phyloP scores from a whole-genome alignment of 257 asterid species.

The Petunia axillaris region DNA sequence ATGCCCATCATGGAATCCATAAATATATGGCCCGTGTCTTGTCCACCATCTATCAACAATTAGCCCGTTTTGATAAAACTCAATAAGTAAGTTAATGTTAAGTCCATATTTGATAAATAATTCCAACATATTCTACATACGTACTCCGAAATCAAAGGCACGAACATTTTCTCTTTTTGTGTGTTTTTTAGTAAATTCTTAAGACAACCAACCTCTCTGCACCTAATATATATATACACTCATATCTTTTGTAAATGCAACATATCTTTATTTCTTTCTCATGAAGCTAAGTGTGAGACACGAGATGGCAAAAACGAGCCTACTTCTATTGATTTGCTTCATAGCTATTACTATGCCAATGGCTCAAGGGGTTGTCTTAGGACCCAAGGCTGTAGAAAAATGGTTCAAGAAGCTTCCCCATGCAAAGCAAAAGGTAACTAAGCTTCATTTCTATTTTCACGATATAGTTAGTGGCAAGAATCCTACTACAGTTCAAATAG shows the following conservation, averaged over 20 bases:
- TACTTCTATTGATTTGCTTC: neutral
- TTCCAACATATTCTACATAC: too few relatives aligned
- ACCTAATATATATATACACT: neutral
- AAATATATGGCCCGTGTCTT: too few relatives aligned
- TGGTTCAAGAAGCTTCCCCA: constrained; percentile 37
- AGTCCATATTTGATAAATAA: too few relatives aligned
- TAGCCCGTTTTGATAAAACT: too few relatives aligned
- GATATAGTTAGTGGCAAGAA: constrained; percentile 40
- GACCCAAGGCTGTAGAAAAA: constrained; percentile 30
- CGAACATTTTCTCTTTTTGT: neutral
- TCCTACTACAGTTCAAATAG: constrained; percentile 33
- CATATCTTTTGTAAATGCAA: neutral
- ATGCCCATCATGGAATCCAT: too few relatives aligned
- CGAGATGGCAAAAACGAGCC: neutral
- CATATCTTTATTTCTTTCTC: neutral
- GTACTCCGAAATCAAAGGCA: neutral
- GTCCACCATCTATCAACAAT: too few relatives aligned
- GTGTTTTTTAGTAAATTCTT: neutral
- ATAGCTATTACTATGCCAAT: neutral
- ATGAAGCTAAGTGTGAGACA: neutral
- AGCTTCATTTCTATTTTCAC: constrained; percentile 46
- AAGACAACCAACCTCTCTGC: neutral
- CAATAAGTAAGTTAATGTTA: too few relatives aligned
- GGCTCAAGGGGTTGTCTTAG: neutral
- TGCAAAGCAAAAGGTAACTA: constrained; percentile 32